Evolutionary conservation across 2,329 filamentous ascomycete species (phyloP), one percentile per base, ranked within the genome.

Genomic region (Iodosphaeria phyllophila): DNA sequence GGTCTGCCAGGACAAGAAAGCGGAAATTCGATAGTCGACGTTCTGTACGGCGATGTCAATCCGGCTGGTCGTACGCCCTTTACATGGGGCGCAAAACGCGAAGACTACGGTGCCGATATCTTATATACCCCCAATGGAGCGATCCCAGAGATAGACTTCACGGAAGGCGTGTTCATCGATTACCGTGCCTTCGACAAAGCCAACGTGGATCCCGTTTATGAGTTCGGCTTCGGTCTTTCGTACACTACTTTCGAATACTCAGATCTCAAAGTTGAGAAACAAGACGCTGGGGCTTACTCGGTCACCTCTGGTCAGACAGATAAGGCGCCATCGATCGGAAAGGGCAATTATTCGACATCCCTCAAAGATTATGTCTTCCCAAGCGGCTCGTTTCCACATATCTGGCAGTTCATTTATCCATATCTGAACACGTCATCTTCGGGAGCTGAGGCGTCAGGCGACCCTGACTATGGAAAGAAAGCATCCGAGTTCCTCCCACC

Each of bases 1-100:
- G 77, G 78, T 39, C 51, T 83, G 11, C 80, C 82, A 0, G 83
- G 83, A 8, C 74, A 92, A 43, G 76, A 92, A 46, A 77, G 73
- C 13, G 82, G 83, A 24, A 78, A 83, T 41, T 63, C 75, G 3
- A 67, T 92, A 27, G 64, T 67, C 8, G 79, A 91, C 37, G 62
- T 92, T n/a, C 66, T 92, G 8, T 92, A 84, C 46, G 82, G 83
- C 21, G 66, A 64, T 30, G 64, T 74, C 32, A 84, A 82, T 50
- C 80, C 80, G 2, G 68, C 67, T 15, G 83, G 68, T 25, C 76
- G 80, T 34, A 64, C 75, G 0, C 74, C 77, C 4, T 92, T 91
- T 48, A 89, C 80, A 4, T 76, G 82, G 60, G 82, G 76, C 8
- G 56, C 60, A 18, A 64, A 65, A 3, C 62, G 60, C 10, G 58